Percentiles rank a stretch among this genome's conserved stretches.
phyloP scores from a whole-genome alignment of 73 alveolate genomes.

The Paramecium primaurelia region DNA sequence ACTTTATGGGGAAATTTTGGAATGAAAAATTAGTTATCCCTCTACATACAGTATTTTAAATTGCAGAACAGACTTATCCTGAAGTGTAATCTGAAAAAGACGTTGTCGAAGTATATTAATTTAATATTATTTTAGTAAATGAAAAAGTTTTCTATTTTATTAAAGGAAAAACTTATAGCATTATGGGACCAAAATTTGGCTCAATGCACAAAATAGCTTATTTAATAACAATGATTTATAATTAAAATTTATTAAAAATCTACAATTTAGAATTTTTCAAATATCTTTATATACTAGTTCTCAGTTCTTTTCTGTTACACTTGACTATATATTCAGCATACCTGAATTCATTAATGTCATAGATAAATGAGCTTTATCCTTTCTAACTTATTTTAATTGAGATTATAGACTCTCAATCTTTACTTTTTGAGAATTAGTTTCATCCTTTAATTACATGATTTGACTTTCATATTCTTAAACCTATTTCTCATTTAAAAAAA shows the following conservation, averaged over 20 bases:
- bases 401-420: neutral
- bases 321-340: neutral
- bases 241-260: neutral
- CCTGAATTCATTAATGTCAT: neutral
- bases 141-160: neutral
- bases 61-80: neutral
- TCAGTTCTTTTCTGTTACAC: neutral
- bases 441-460: neutral
- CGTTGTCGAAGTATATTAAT: neutral
- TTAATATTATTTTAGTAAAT: neutral
- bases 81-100: neutral
- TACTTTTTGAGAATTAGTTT: neutral
- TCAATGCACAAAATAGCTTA: neutral
- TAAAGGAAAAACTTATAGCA: neutral
- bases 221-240: neutral
- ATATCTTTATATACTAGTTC: neutral
- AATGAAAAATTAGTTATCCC: constrained; percentile 17
- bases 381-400: neutral
- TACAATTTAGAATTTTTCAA: neutral
- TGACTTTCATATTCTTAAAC: neutral
- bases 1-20: constrained; percentile 1
- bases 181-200: neutral
- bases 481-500: neutral
- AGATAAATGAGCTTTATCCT: neutral
- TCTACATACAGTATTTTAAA: neutral